A percentile compares a stretch with the other conserved stretches of the same genome.
These are phyloP conservation scores for Henckelia pumila DNA, from an alignment of 257 asterid genomes.

Conservation along the genomic window DNA sequence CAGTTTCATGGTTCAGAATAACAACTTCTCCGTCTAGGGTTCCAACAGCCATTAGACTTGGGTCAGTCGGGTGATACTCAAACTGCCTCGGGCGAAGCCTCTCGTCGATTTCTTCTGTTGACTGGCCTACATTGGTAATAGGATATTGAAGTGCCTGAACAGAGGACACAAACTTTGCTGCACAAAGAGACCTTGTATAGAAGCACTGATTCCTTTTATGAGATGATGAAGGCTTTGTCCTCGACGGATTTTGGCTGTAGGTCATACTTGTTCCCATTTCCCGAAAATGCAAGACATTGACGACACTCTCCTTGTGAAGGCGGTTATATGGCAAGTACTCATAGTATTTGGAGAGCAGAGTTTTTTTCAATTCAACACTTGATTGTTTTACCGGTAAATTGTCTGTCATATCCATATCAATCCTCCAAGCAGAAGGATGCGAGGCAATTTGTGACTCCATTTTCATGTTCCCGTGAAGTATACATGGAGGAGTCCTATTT, in stretches of 20 bases:
- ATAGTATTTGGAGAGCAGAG: slow-evolving; percentile 50
- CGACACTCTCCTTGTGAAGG: slow-evolving; percentile 51
- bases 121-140: slow-evolving; percentile 31
- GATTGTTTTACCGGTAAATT: slow-evolving; percentile 27
- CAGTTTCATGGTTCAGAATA: slow-evolving; percentile 68
- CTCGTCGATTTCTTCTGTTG: slow-evolving; percentile 27
- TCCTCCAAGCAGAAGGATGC: slow-evolving; percentile 37
- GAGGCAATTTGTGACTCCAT: slow-evolving; percentile 10
- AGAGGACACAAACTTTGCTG: slow-evolving; percentile 56
- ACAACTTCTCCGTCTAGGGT: slow-evolving; percentile 82
- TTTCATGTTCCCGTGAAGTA: slow-evolving; percentile 37
- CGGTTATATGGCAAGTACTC: slow-evolving; percentile 73
- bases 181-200: slow-evolving; percentile 63
- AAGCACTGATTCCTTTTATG: slow-evolving; percentile 43
- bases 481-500: slow-evolving; percentile 32
- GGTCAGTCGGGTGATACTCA: slow-evolving; percentile 76
- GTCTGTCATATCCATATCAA: slow-evolving; percentile 27
- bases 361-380: slow-evolving; percentile 37
- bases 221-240: slow-evolving; percentile 30
- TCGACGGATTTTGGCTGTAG: slow-evolving; percentile 15
- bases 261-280: slow-evolving; percentile 42
- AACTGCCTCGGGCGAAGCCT: slow-evolving; percentile 77
- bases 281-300: slow-evolving; percentile 29
- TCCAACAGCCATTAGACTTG: slow-evolving; percentile 80
- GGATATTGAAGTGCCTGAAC: slow-evolving; percentile 37